These are phyloP conservation scores for Piper betle DNA, from an alignment of 164 flowering plant species.

Conservation along the genomic window DNA sequence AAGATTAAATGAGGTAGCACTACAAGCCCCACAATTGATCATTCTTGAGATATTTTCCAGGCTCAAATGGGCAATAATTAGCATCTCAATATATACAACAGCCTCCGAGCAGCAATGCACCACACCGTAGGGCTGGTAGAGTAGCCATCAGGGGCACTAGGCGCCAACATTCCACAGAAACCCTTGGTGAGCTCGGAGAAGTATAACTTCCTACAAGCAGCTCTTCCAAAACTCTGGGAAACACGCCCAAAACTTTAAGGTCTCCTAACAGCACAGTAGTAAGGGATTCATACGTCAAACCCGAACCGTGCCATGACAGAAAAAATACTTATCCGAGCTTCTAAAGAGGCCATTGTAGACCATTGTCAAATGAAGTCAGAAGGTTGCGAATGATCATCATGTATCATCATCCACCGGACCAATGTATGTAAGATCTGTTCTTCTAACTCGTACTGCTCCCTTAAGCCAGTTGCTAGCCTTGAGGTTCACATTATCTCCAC, in stretches of 20 bases:
- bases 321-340: no score
- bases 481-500: slow-evolving; percentile 46
- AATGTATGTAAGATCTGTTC: slow-evolving; percentile 81
- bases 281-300: slow-evolving; percentile 5
- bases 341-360: neutral
- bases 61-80: slow-evolving; percentile 16
- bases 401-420: slow-evolving; percentile 90
- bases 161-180: slow-evolving; percentile 6
- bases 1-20: neutral
- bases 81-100: slow-evolving; percentile 56
- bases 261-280: slow-evolving; percentile 6
- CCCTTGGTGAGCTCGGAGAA: neutral
- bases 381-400: slow-evolving; percentile 20
- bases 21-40: slow-evolving; percentile 9
- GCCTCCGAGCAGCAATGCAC: slow-evolving; percentile 23
- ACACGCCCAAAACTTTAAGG: slow-evolving; percentile 1
- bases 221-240: neutral
- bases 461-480: slow-evolving; percentile 80
- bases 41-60: slow-evolving; percentile 21
- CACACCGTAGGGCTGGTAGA: slow-evolving; percentile 1
- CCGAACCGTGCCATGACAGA: slow-evolving; percentile 7
- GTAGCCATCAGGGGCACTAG: slow-evolving; percentile 18
- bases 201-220: neutral
- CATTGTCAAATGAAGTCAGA: slow-evolving; percentile 7
- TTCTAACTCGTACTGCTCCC: slow-evolving; percentile 84